These are phyloP conservation scores for Entophlyctis helioformis DNA, from an alignment of 192 early-diverging fungal species.

Conservation along the genomic window DNA sequence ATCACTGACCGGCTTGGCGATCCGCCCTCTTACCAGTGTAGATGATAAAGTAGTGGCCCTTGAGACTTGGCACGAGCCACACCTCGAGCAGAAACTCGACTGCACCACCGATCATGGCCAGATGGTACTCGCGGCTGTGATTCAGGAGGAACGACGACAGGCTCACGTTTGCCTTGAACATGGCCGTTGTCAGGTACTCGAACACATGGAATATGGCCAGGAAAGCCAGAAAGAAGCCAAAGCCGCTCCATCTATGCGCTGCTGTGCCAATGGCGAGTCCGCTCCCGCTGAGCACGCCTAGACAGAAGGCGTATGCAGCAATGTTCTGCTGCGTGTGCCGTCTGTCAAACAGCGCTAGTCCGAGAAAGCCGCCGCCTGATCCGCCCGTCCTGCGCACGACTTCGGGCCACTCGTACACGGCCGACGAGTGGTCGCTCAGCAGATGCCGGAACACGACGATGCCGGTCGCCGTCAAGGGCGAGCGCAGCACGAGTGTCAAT, in stretches of 20 bases:
- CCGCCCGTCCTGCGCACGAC: background rate
- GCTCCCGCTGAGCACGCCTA: conserved; percentile 54
- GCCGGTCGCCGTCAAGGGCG: conserved; percentile 1
- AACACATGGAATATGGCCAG: conserved; percentile 70
- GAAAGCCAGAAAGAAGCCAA: conserved; percentile 56
- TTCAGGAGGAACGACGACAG: conserved; percentile 65
- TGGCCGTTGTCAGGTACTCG: conserved; percentile 78
- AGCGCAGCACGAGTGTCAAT: conserved; percentile 3
- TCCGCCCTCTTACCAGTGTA: conserved; percentile 15
- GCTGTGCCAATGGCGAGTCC: conserved; percentile 15
- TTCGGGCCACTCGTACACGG: background rate
- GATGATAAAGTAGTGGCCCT: conserved; percentile 21
- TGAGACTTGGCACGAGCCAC: conserved; percentile 47
- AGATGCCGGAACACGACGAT: background rate
- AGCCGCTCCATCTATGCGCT: conserved; percentile 20
- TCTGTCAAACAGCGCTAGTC: conserved; percentile 40
- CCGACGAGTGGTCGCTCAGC: background rate
- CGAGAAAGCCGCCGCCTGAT: conserved; percentile 1
- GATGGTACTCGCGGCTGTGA: conserved; percentile 58
- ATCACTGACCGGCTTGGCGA: no score
- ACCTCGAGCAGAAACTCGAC: conserved; percentile 60
- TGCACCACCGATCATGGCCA: conserved; percentile 50
- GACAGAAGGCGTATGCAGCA: conserved; percentile 53
- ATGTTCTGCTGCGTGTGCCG: conserved; percentile 74
- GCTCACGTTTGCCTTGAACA: conserved; percentile 59